A percentile compares a stretch with the other conserved stretches of the same genome.
phyloP scores from a whole-genome alignment of 148 eudicot species.

The Rhododendron vialii region DNA sequence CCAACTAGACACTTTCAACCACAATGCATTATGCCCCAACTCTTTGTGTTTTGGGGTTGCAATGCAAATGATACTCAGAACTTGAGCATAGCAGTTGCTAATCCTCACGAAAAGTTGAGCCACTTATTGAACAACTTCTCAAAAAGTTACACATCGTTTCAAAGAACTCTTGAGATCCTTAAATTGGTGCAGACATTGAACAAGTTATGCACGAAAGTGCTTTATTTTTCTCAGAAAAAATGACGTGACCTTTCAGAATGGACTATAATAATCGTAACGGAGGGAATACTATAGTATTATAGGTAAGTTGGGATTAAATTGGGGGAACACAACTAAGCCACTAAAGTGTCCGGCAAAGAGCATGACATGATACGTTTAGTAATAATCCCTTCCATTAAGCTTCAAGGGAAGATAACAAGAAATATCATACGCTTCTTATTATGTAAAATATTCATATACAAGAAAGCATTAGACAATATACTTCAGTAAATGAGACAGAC shows the following conservation, averaged over 20 bases:
- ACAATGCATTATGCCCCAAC: not conserved
- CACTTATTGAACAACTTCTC: not conserved
- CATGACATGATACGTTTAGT: not conserved
- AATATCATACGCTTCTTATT: not conserved
- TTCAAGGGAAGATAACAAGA: not conserved
- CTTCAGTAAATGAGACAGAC: conserved; percentile 34
- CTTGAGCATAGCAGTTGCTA: not conserved
- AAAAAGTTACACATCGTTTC: not conserved
- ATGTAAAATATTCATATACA: not conserved
- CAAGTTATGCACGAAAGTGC: not conserved
- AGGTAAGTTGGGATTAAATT: not conserved
- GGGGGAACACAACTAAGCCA: not conserved
- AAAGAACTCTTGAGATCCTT: not conserved
- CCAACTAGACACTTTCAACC: not conserved
- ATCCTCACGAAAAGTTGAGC: not conserved
- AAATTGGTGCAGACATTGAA: not conserved
- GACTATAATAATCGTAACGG: not conserved
- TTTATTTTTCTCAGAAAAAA: not conserved
- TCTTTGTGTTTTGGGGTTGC: not conserved
- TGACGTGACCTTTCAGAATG: not conserved
- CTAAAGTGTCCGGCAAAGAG: not conserved
- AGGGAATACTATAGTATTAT: not conserved
- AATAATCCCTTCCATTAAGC: not conserved
- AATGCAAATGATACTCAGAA: not conserved
- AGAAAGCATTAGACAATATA: not conserved